Evolutionary conservation across 2,329 filamentous ascomycete species (phyloP), one percentile per base, ranked within the genome.

Genomic region (Stemphylium beticola): DNA sequence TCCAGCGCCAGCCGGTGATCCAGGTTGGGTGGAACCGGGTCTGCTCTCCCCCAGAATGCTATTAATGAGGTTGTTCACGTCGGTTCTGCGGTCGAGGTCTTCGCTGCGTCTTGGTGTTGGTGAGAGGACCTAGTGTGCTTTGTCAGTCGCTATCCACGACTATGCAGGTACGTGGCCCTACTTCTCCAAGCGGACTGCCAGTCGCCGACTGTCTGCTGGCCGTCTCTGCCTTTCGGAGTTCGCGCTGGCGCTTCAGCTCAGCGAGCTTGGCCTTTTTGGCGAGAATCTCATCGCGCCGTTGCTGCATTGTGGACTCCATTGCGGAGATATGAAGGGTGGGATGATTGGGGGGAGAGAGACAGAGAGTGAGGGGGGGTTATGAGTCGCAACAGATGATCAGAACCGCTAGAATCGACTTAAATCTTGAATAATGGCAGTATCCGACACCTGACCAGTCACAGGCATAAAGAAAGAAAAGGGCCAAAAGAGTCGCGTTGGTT

Each of bases 251-350:
- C 81, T 96, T 97, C 63, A 99, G 85, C 83, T 98, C 95, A 44
- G 91, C 93, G 69, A 99, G 91, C 82, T 95, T 97, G 60, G 93
- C 93, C 82, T 91, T 93, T 81, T 99, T 99, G 66, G 92, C 93
- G 68, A 95, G 82, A 66, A 99, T 96, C 82, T 99, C 95, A 82
- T 96, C 92, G 81, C 92, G 90, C 69, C 93, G 89, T 83, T 93
- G 81, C 75, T 87, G 88, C 79, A 89, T 86, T 82, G 89, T 88
- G 12, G 68, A 65, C 49, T 74, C 72, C 72, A 73, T 73, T 46
- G 59, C 40, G 55, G 39, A 50, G 53, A 42, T 41, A 49, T 41
- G 32, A 47, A 38, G 38, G n/a, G 49, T 26, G 56, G 45, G 39
- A 51, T 45, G 37, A 32, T 32, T 39, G 41, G 42, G 20, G 41